A percentile compares a stretch with the other conserved stretches of the same genome.
phyloP scores from a whole-genome alignment of 331 rosid genomes.

The Rosa hybrid region DNA sequence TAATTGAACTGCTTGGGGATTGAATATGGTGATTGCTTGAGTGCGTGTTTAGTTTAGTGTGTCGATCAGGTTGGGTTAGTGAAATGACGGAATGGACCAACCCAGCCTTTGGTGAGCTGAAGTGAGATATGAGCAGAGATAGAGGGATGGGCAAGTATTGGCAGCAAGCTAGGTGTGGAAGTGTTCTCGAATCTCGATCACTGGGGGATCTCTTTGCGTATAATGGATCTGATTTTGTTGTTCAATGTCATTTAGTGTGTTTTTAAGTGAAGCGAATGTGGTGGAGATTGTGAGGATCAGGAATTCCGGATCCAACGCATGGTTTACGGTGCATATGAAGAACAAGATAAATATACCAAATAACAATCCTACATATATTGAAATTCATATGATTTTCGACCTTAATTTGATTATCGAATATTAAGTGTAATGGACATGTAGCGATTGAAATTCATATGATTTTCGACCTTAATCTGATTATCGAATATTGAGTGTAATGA shows the following conservation, averaged over 20 bases:
- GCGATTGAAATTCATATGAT: too few relatives aligned
- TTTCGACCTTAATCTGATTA: too few relatives aligned
- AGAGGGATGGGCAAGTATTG: neutral
- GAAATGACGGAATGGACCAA: neutral
- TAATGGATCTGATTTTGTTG: neutral
- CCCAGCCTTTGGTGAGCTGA: neutral
- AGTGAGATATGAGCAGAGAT: neutral
- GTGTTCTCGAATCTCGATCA: neutral
- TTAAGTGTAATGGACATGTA: too few relatives aligned
- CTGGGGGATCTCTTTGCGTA: neutral
- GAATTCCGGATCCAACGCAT: neutral
- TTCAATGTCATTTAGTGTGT: neutral
- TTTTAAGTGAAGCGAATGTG: neutral
- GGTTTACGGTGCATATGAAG: neutral
- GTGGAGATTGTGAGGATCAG: neutral
- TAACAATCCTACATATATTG: neutral
- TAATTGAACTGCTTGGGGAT: neutral
- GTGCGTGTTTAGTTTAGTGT: neutral
- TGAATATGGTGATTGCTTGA: neutral
- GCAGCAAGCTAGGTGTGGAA: neutral
- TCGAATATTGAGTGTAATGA: too few relatives aligned
- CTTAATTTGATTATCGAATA: too few relatives aligned
- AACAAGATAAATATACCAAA: neutral
- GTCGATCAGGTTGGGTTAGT: neutral
- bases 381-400: too few relatives aligned